phyloP scores from a whole-genome alignment of 192 early-diverging fungal species.

The Backusella tarrabulga region DNA sequence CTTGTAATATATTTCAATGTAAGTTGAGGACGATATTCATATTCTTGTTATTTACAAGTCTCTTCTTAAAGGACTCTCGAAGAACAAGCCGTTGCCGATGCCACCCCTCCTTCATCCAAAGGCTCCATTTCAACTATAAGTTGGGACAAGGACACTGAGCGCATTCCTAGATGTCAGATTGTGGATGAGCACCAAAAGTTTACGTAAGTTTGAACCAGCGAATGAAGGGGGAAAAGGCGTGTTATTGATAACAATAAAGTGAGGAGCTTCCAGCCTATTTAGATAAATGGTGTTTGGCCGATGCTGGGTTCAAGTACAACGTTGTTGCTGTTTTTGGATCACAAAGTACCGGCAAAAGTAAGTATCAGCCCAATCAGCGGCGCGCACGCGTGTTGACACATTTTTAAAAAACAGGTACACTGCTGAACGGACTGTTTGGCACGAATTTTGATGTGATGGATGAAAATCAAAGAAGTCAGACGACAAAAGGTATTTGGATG shows the following conservation, averaged over 20 bases:
- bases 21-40: background rate
- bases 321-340: conserved; percentile 98
- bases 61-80: background rate
- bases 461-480: conserved; percentile 80
- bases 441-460: conserved; percentile 97
- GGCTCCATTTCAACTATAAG: background rate
- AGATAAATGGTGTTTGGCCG: conserved; percentile 76
- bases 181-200: conserved; percentile 81
- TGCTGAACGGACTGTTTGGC: conserved; percentile 94
- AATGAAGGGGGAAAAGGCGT: background rate
- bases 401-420: conserved; percentile 61
- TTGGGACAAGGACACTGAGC: conserved; percentile 30
- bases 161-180: conserved; percentile 59
- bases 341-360: conserved; percentile 97
- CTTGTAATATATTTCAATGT: background rate
- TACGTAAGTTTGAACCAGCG: conserved; percentile 51
- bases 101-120: background rate
- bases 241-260: conserved; percentile 34
- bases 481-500: conserved; percentile 99
- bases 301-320: conserved; percentile 94
- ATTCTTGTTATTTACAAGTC: background rate
- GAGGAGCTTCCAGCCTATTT: conserved; percentile 74
- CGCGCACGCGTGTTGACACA: background rate
- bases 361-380: conserved; percentile 15
- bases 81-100: background rate